phyloP scores from a whole-genome alignment of 2,329 filamentous ascomycete species.

The Calycina herbarum region DNA sequence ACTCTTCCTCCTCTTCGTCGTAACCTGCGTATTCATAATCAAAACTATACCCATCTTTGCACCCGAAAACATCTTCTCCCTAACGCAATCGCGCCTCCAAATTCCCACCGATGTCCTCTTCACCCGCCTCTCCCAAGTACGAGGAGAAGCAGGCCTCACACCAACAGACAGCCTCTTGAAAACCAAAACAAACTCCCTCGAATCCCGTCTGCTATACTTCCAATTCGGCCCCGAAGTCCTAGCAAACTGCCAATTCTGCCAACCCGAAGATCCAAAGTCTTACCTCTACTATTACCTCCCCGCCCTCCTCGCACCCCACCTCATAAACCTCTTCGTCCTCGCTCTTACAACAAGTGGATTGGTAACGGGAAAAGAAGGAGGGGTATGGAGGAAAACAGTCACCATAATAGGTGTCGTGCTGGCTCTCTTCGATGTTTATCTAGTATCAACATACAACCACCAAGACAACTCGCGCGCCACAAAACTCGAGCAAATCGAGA shows the following conservation, averaged over 20 bases:
- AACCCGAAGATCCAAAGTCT: slow-evolving; percentile 62
- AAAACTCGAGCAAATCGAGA: slow-evolving; percentile 63
- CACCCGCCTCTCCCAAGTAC: slow-evolving; percentile 64
- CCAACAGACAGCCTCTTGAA: slow-evolving; percentile 64
- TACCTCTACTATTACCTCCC: slow-evolving; percentile 84
- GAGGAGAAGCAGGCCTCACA: slow-evolving; percentile 50
- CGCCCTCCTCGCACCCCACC: slow-evolving; percentile 71
- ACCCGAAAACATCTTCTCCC: slow-evolving; percentile 78
- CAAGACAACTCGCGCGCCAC: slow-evolving; percentile 62
- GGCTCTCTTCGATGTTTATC: slow-evolving; percentile 64
- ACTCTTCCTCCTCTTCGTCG: slow-evolving; percentile 58
- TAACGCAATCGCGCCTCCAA: slow-evolving; percentile 78
- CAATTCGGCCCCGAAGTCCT: slow-evolving; percentile 77
- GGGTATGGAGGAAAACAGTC: slow-evolving; percentile 70
- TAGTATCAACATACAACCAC: slow-evolving; percentile 64
- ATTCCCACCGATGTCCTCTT: slow-evolving; percentile 86
- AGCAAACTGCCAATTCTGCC: slow-evolving; percentile 79
- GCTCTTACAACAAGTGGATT: slow-evolving; percentile 71
- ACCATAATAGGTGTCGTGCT: slow-evolving; percentile 61
- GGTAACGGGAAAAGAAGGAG: slow-evolving; percentile 62
- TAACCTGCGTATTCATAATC: slow-evolving; percentile 54
- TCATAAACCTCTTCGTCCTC: slow-evolving; percentile 72
- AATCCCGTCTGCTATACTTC: slow-evolving; percentile 78
- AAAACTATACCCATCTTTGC: slow-evolving; percentile 66
- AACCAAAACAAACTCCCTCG: slow-evolving; percentile 66